Percentiles rank a stretch among this genome's conserved stretches.
phyloP scores from a whole-genome alignment of 2,329 filamentous ascomycete species.

The Beauveria sp. region DNA sequence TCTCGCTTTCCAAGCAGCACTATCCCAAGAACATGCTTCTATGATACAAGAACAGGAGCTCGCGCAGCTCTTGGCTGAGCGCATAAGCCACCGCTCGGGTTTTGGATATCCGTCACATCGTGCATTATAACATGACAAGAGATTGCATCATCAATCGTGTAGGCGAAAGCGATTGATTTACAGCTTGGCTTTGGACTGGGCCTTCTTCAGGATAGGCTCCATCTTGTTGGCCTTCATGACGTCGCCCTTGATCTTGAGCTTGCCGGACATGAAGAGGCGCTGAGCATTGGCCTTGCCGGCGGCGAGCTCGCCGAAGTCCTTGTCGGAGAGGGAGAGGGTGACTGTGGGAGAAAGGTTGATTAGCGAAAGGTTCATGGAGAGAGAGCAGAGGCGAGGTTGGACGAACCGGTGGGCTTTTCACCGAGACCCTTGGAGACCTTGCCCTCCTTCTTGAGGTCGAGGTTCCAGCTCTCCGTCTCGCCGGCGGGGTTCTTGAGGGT shows the following conservation, averaged over 20 bases:
- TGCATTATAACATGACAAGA: not conserved
- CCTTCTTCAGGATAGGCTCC: conserved; percentile 86
- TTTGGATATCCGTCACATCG: not conserved
- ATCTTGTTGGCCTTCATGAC: conserved; percentile 98
- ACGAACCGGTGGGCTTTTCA: conserved; percentile 74
- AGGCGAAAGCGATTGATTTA: conserved; percentile 33
- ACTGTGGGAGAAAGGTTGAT: conserved; percentile 43
- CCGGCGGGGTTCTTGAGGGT: conserved; percentile 81
- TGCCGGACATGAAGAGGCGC: conserved; percentile 94
- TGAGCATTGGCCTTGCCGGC: conserved; percentile 88
- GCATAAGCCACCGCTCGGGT: not conserved
- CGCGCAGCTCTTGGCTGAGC: not conserved
- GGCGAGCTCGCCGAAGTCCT: conserved; percentile 79
- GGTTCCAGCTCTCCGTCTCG: conserved; percentile 80
- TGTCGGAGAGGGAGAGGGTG: conserved; percentile 75
- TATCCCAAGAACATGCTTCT: conserved; percentile 5
- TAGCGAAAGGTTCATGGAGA: not conserved
- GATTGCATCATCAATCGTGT: not conserved
- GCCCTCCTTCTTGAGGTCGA: conserved; percentile 89
- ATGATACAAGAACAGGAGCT: conserved; percentile 3
- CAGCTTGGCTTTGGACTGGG: conserved; percentile 76
- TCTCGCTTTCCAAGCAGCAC: not conserved
- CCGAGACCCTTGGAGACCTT: conserved; percentile 70
- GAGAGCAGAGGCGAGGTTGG: conserved; percentile 48
- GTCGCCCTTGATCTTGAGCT: conserved; percentile 96